Conservation (phyloP, 129 eudicot genomes). For the Mikania micrantha region DNA sequence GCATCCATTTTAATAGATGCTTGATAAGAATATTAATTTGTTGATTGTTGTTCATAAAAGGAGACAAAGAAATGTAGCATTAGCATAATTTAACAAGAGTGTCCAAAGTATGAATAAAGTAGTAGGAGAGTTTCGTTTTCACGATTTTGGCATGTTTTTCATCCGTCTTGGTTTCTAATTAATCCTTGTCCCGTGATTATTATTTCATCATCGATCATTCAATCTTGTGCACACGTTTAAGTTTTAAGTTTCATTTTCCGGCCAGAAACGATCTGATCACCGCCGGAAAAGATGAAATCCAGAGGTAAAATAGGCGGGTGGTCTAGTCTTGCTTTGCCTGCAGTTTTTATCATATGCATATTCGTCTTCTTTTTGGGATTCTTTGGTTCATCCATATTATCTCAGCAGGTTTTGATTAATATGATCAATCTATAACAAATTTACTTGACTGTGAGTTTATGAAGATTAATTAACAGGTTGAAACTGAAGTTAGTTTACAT, state of each 20-base stretch:
- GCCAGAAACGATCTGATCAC: not conserved
- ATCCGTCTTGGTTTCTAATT: not conserved
- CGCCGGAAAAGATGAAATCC: slow-evolving; percentile 36
- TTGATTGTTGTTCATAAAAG: no score
- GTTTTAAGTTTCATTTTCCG: not conserved
- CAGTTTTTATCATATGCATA: slow-evolving; percentile 52
- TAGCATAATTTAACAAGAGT: no score
- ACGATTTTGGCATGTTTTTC: slow-evolving; percentile 1
- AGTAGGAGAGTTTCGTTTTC: not conserved
- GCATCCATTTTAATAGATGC: not conserved
- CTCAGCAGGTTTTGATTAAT: slow-evolving; percentile 53
- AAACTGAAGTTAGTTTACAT: slow-evolving; percentile 31
- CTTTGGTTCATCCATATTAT: slow-evolving; percentile 55
- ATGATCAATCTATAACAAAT: not conserved
- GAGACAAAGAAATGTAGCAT: no score
- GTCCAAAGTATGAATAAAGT: not conserved
- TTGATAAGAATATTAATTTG: not conserved
- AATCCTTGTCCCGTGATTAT: no score
- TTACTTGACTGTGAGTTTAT: no score
- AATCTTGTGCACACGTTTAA: no score
- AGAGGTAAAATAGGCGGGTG: slow-evolving; percentile 35
- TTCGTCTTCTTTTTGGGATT: slow-evolving; percentile 78
- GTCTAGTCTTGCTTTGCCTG: slow-evolving; percentile 51
- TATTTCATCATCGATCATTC: slow-evolving; percentile 1
- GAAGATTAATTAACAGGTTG: slow-evolving; percentile 22